A percentile compares a stretch with the other conserved stretches of the same genome.
These are phyloP conservation scores for Xylaria scruposa DNA, from an alignment of 495 filamentous ascomycete genomes.

Conservation along the genomic window DNA sequence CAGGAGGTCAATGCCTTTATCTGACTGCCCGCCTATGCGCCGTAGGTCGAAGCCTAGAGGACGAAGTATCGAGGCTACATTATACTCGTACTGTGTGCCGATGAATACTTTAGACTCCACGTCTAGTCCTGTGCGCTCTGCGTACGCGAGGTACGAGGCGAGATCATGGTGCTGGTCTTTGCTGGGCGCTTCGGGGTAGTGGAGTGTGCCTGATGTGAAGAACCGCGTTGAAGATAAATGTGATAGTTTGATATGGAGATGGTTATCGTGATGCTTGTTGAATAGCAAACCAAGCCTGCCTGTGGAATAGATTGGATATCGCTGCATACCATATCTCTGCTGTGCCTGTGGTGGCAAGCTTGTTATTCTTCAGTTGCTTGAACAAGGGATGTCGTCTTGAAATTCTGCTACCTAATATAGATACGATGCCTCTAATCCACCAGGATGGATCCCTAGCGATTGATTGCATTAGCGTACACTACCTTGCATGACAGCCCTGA, in stretches of 20 bases:
- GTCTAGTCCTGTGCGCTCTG: constrained; percentile 60
- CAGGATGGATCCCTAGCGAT: neutral
- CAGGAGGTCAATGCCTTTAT: constrained; percentile 84
- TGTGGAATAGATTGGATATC: constrained; percentile 1
- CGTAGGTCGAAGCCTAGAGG: constrained; percentile 69
- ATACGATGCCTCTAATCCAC: neutral
- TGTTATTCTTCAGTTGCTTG: neutral
- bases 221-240: constrained; percentile 23
- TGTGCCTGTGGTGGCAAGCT: neutral
- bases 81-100: constrained; percentile 78
- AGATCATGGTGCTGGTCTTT: constrained; percentile 68
- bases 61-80: constrained; percentile 66
- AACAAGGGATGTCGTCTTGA: neutral
- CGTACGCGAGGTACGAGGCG: constrained; percentile 74
- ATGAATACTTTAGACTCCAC: constrained; percentile 60
- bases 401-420: too few species aligned
- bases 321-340: constrained; percentile 26
- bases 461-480: constrained; percentile 5
- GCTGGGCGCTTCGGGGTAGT: constrained; percentile 53
- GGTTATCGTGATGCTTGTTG: neutral
- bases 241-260: neutral
- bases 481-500: neutral
- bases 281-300: neutral
- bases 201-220: constrained; percentile 39
- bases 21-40: constrained; percentile 75